Conservation (phyloP, 352 stramenopile species). For the Pythium dissotocum region DNA sequence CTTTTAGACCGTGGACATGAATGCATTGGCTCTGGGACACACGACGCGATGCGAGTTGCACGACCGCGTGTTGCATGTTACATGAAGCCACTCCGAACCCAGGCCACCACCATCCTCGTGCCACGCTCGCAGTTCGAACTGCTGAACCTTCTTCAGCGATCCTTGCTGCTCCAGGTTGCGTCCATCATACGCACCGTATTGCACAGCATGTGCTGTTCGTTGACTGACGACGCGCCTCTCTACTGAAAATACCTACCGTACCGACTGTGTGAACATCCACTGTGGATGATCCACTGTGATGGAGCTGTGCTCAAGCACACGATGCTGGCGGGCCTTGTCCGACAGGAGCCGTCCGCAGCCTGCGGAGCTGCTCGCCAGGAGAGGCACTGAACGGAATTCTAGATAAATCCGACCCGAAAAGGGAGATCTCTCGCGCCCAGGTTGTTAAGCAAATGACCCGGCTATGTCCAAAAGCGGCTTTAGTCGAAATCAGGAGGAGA, state of each 20-base stretch:
- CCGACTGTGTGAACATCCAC: neutral
- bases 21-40: neutral
- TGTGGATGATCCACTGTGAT: neutral
- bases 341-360: neutral
- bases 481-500: constrained; percentile 2
- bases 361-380: neutral
- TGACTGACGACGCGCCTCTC: neutral
- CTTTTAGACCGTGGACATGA: too few species aligned
- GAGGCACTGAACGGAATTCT: too few species aligned
- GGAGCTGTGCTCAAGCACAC: neutral
- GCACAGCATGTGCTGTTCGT: neutral
- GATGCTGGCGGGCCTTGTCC: neutral
- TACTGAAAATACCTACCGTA: neutral
- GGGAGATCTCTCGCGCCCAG: neutral
- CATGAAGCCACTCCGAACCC: neutral
- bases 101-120: neutral
- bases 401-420: too few species aligned
- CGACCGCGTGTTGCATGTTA: neutral
- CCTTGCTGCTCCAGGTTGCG: neutral
- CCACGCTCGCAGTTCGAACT: neutral
- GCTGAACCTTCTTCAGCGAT: neutral
- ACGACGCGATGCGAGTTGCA: neutral
- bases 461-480: neutral
- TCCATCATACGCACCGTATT: neutral
- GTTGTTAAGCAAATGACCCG: neutral